Evolutionary conservation across 345 rosid species (phyloP).

Genomic region (Eucalyptus cloeziana): DNA sequence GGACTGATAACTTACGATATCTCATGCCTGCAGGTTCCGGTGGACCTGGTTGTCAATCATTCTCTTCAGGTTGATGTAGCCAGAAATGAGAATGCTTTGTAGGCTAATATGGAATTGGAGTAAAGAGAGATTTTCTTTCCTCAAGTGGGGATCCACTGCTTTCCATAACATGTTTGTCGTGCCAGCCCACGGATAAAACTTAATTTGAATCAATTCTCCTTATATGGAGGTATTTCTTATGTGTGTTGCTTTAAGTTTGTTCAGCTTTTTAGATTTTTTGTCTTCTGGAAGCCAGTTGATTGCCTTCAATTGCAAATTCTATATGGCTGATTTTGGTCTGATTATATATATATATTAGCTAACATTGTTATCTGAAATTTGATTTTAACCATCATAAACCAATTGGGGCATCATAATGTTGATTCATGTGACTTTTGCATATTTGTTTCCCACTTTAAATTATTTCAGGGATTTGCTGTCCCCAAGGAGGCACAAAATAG

Average conservation of each 20-base stretch:
- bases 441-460: not conserved
- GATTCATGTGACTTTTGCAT: not conserved
- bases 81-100: conserved; percentile 59
- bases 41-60: conserved; percentile 80
- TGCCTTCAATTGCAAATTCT: not conserved
- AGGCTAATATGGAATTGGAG: conserved; percentile 63
- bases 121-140: conserved; percentile 61
- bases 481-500: conserved; percentile 56
- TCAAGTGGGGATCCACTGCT: conserved; percentile 68
- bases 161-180: conserved; percentile 77
- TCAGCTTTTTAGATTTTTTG: not conserved
- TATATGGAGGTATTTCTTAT: not conserved
- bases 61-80: conserved; percentile 90
- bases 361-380: not conserved
- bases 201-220: not conserved
- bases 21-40: conserved; percentile 51
- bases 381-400: not conserved
- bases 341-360: not conserved
- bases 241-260: not conserved
- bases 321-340: not conserved
- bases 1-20: not conserved
- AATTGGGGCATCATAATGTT: not conserved
- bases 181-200: conserved; percentile 1
- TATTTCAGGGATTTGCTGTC: conserved; percentile 53
- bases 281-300: not conserved